phyloP scores from a whole-genome alignment of 805 yeast genomes.

The Cephaloascus fragrans region DNA sequence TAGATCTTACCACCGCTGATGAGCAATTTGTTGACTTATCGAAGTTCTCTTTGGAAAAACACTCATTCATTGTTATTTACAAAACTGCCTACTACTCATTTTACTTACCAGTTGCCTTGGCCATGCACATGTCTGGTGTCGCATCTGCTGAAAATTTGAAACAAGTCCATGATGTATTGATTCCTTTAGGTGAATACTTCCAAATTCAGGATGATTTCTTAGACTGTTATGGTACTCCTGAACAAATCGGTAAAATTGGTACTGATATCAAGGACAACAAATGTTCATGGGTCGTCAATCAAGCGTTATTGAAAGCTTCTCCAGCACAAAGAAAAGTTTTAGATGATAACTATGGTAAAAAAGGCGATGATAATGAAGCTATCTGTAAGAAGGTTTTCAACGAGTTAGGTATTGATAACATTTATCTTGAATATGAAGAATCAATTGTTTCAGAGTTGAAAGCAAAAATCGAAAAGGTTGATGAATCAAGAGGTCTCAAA shows the following conservation, averaged over 20 bases:
- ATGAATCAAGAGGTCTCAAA: conserved; percentile 92
- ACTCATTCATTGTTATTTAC: conserved; percentile 89
- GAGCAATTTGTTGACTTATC: conserved; percentile 86
- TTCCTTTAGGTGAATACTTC: conserved; percentile 96
- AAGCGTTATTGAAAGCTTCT: conserved; percentile 70
- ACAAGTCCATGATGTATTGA: conserved; percentile 79
- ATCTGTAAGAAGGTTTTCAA: conserved; percentile 63
- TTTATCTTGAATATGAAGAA: conserved; percentile 81
- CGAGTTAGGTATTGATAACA: conserved; percentile 60
- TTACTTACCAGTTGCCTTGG: conserved; percentile 94
- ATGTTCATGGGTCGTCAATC: conserved; percentile 95
- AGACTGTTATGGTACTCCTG: conserved; percentile 96
- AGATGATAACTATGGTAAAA: conserved; percentile 86
- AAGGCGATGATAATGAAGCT: conserved; percentile 59
- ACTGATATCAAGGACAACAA: conserved; percentile 98
- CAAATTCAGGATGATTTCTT: conserved; percentile 97
- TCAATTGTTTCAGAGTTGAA: conserved; percentile 54
- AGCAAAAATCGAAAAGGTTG: conserved; percentile 56
- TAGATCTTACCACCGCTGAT: conserved; percentile 95
- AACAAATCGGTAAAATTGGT: conserved; percentile 96
- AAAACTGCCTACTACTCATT: conserved; percentile 97
- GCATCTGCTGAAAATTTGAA: conserved; percentile 62
- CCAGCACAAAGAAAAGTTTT: conserved; percentile 75
- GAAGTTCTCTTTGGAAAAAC: conserved; percentile 82
- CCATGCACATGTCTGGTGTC: conserved; percentile 88